Conservation (phyloP, 2,329 filamentous ascomycete species). For the Waltergamsia citrina region DNA sequence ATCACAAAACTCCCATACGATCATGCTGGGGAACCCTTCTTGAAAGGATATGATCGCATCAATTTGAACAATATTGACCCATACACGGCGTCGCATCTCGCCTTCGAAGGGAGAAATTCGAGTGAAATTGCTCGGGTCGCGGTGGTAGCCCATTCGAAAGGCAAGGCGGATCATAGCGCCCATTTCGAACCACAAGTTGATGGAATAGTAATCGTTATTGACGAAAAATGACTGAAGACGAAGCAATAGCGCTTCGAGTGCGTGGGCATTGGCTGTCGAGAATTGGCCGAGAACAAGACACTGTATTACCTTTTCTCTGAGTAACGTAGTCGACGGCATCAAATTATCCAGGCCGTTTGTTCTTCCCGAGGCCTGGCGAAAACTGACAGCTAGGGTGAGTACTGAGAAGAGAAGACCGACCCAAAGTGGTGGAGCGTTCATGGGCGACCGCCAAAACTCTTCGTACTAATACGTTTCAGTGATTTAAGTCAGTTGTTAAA, state of each 20-base stretch:
- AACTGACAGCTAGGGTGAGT: not conserved
- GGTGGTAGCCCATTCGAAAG: conserved; percentile 49
- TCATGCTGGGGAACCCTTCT: conserved; percentile 37
- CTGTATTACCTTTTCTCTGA: conserved; percentile 10
- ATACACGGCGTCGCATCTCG: conserved; percentile 37
- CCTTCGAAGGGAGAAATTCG: conserved; percentile 36
- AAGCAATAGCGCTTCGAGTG: conserved; percentile 39
- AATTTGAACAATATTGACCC: conserved; percentile 31
- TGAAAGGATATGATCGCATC: conserved; percentile 36
- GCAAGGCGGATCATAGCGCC: conserved; percentile 41
- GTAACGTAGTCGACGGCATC: not conserved
- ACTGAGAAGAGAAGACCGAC: conserved; percentile 23
- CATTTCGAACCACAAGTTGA: conserved; percentile 42
- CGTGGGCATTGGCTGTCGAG: conserved; percentile 34
- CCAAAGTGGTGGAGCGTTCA: conserved; percentile 42
- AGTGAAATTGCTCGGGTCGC: conserved; percentile 41
- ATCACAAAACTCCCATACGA: conserved; percentile 11
- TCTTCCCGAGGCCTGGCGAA: not conserved
- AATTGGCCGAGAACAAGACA: conserved; percentile 41
- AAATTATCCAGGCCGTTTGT: not conserved
- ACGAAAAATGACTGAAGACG: conserved; percentile 45
- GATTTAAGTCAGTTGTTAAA: not conserved
- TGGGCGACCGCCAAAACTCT: conserved; percentile 28
- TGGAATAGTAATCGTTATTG: conserved; percentile 37
- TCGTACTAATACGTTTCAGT: not conserved